Evolutionary conservation across 208 protist species (phyloP), one percentile per base, ranked within the genome.

Genomic region (Acanthamoeba healyi): DNA sequence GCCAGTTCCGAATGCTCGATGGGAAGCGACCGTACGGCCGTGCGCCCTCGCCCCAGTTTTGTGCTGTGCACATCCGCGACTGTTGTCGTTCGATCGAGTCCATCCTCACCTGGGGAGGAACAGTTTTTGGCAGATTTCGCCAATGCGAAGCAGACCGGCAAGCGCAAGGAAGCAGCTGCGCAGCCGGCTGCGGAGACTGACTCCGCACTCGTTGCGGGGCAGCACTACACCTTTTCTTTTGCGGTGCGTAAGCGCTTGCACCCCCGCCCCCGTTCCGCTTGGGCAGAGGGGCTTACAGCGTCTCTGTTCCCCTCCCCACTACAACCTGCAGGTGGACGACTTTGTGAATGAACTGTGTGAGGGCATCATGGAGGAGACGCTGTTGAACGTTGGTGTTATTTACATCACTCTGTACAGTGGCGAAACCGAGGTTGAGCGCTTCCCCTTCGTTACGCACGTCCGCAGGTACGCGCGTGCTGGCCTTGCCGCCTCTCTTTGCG

Each of bases 341-440:
- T 79, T 79, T 46, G 70, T 49, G 40, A 14, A 79, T 0, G 70
- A 89, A 24, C 19, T 89, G 29, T 89, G 44, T 46, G 44, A 38
- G 19, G 81, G 81, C 81, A 36, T 89, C 17, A 26, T 26, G 34
- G 81, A 89, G n/a, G 44, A 89, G 46, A 44, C 40, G n/a, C 5
- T 89, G 26, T 34, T 89, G 81, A 89, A 89, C 32, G 81, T 89
- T 10, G 81, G 51, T 19, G 81, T 89, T 40, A 36, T 89, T 22
- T 89, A 89, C 81, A 36, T 89, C 42, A 89, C n/a, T 24, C 54
- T 89, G 22, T 89, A 67, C 81, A 89, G 81, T 44, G 81, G 54
- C 22, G 81, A 63, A 46, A 56, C 44, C 54, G 81, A 89, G 24
- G 49, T 89, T 40, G 81, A 56, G 19, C 44, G 81, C 29, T 89